Base-by-base conservation (phyloP, 768 basidiomycete genomes). In the Hypholoma sublateritium region DNA sequence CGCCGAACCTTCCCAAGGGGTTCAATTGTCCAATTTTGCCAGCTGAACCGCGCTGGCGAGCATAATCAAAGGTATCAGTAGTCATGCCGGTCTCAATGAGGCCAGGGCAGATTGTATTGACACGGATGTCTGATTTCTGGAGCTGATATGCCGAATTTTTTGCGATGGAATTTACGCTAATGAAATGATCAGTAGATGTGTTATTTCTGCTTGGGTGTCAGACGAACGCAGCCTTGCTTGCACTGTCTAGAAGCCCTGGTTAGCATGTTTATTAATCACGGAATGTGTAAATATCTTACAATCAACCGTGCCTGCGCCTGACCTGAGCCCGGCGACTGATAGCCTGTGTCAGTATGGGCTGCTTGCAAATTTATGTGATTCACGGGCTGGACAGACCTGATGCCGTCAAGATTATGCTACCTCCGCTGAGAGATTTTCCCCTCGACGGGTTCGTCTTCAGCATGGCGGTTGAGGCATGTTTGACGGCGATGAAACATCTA, bases 31-130 rank as follows among this genome's bases (percentile, higher is more conserved):
- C 95, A 50, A 98, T 81, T 74, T 88, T 93, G 50, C 75, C 73
- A 17, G 73, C 79, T n/a, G 77, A 89, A 8, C 95, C 95, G 22
- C 86, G 81, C 56, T 83, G 70, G 21, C 89, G 84, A 25, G 95
- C 95, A 48, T 80, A 80, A 24, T 89, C 84, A 65, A 98, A 98
- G 32, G 87, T 80, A n/a, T 62, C 67, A 48, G 72, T 74, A 2
- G 95, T 95, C 93, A 98, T 97, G 49, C 87, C 90, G 8, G 95
- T 98, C 75, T 96, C 91, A 65, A 97, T 93, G 56, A 97, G 73
- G 13, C 94, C 95, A 5, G 95, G 95, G 66, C 93, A 95, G 62
- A 97, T 85, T 43, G 87, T 78, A 70, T 94, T 96, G 60, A 97
- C 88, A 43, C 95, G 89, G 61, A 98, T 81, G 70, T 93, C 89